phyloP scores from a whole-genome alignment of 768 basidiomycete genomes.

The Leucocoprinus leucothites region DNA sequence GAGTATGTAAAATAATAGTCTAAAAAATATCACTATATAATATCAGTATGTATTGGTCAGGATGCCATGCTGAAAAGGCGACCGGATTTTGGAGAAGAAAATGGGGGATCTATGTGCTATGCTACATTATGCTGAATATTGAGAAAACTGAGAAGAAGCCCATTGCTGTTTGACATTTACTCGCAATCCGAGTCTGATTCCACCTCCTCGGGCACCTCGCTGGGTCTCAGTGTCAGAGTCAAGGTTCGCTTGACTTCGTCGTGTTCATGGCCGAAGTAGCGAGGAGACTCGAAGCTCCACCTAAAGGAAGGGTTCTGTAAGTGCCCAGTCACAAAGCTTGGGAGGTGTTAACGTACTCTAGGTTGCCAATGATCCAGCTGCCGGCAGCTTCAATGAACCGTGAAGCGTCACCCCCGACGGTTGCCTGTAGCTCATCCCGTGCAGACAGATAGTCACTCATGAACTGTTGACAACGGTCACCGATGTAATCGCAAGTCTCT shows the following conservation, averaged over 20 bases:
- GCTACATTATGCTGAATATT: neutral
- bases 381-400: conserved; percentile 54
- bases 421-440: conserved; percentile 46
- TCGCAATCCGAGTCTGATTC: conserved; percentile 37
- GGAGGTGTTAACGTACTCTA: conserved; percentile 35
- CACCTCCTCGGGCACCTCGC: conserved; percentile 23
- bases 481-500: conserved; percentile 55
- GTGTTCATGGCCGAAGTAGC: conserved; percentile 62
- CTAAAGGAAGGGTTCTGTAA: conserved; percentile 21
- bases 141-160: neutral
- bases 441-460: conserved; percentile 48
- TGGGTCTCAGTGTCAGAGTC: conserved; percentile 30
- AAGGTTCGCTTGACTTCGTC: conserved; percentile 41
- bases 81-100: neutral
- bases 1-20: conserved; percentile 3
- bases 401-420: conserved; percentile 47
- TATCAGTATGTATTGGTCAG: neutral
- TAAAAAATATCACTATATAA: conserved; percentile 7
- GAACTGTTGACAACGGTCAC: conserved; percentile 44
- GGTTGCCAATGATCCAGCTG: conserved; percentile 61
- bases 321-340: neutral
- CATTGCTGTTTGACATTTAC: conserved; percentile 15
- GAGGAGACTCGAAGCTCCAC: conserved; percentile 68
- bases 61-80: neutral
- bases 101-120: neutral